Evolutionary conservation across 805 yeast species (phyloP), one percentile per base, ranked within the genome.

Genomic region (Hanseniaspora clermontiae): DNA sequence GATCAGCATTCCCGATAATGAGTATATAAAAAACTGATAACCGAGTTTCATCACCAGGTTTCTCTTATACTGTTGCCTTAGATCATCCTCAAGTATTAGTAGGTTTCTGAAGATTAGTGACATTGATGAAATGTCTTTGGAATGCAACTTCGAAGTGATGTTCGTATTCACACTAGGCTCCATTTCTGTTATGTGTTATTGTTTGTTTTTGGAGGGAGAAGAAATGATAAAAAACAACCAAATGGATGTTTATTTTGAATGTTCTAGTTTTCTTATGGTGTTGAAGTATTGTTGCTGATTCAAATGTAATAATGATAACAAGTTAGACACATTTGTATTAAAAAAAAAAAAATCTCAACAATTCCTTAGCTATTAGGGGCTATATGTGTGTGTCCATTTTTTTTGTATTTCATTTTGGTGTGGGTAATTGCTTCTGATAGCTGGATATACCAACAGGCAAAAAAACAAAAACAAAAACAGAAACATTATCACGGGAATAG

Each of bases 31-130:
- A 15, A 63, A 57, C 1, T 75, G 70, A 58, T 72, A 74, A 45
- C 73, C 70, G 62, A 71, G 66, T 60, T 95, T 74, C 58, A 88
- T 70, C 8, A 77, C 71, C 55, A 80, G 77, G 65, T 88, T 90
- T 55, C 81, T 83, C n/a, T 76, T 72, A 49, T 83, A 85, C 70
- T 91, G 97, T 59, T 78, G 82, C 42, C 97, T 76, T 51, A 93
- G 72, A 55, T 87, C 82, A 65, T 90, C 95, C 68, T 91, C 98
- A 54, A 90, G 68, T 15, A 91, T 84, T 49, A 91, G 72, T 61
- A 93, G 69, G 66, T 91, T 89, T 49, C 95, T 77, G 67, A 83
- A 87, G 15, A 88, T 81, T 72, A 84, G 83, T 1, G 89, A 85
- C 0, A 85, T 76, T 8, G 81, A 78, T 10, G 76, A 71, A 32